Evolutionary conservation across 306 rosid genomes (phyloP).

Genomic region (Comarum palustre): DNA sequence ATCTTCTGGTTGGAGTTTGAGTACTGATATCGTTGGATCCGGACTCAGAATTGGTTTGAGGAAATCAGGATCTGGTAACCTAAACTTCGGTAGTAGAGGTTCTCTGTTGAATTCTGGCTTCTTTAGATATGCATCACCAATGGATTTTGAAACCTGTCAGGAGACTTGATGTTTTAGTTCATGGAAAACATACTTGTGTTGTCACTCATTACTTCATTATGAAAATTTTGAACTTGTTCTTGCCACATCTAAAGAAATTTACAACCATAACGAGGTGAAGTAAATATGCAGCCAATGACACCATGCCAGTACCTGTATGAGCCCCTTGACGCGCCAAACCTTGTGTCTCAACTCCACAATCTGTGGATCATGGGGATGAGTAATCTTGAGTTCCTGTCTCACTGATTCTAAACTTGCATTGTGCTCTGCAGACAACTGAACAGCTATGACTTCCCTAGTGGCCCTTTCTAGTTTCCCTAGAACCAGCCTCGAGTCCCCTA

Average conservation of each 20-base stretch:
- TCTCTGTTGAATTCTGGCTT: slow-evolving; percentile 67
- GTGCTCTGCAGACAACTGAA: slow-evolving; percentile 76
- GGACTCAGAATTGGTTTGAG: slow-evolving; percentile 60
- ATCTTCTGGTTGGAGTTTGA: slow-evolving; percentile 55
- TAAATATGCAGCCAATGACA: neutral
- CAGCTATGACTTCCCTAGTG: slow-evolving; percentile 55
- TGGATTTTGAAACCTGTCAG: slow-evolving; percentile 69
- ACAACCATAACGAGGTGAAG: neutral
- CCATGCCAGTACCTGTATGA: slow-evolving; percentile 57
- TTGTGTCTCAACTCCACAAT: slow-evolving; percentile 62
- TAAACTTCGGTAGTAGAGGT: slow-evolving; percentile 55
- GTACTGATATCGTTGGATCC: slow-evolving; percentile 59
- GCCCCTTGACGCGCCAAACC: slow-evolving; percentile 90
- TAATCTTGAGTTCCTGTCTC: slow-evolving; percentile 53
- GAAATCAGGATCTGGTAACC: slow-evolving; percentile 68
- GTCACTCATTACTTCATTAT: neutral
- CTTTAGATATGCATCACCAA: slow-evolving; percentile 86
- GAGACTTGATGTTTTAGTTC: slow-evolving; percentile 10
- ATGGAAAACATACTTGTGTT: neutral
- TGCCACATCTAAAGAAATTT: no score
- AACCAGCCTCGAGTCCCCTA: slow-evolving; percentile 72
- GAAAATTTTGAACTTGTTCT: neutral
- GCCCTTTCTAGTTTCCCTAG: slow-evolving; percentile 61
- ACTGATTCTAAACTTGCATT: slow-evolving; percentile 65
- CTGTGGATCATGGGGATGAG: slow-evolving; percentile 65